These are phyloP conservation scores for Phanerochaete sordida DNA, from an alignment of 768 basidiomycete genomes.

Conservation along the genomic window DNA sequence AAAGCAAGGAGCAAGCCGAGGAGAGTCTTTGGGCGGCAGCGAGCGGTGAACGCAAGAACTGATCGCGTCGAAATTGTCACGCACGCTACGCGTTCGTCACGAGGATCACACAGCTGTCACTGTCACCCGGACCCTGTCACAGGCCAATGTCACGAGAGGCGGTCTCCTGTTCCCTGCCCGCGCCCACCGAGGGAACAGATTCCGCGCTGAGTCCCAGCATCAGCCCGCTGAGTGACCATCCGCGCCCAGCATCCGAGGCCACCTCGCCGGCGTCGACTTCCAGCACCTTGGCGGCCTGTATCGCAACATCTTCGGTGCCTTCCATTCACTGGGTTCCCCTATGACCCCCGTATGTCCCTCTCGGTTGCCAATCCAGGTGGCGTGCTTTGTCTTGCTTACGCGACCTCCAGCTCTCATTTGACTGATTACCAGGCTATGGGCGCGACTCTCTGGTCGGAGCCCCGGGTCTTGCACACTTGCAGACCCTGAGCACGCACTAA, in stretches of 20 bases:
- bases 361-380: neutral
- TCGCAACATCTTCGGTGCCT: neutral
- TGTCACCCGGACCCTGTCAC: no score
- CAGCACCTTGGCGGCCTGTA: neutral
- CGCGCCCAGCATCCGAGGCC: no score
- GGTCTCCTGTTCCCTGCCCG: neutral
- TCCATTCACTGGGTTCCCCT: neutral
- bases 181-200: no score
- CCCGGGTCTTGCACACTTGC: neutral
- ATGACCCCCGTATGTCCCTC: neutral
- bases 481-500: neutral
- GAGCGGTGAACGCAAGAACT: neutral
- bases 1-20: neutral
- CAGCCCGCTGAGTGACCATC: neutral
- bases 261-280: neutral
- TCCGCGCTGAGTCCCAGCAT: neutral
- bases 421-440: neutral
- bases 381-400: neutral
- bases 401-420: neutral
- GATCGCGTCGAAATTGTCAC: conserved; percentile 6
- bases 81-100: conserved; percentile 3
- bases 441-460: neutral
- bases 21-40: neutral
- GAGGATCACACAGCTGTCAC: neutral
- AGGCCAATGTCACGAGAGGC: neutral